Conservation (phyloP, 305 asterid species). For the Fraxinus greggii region DNA sequence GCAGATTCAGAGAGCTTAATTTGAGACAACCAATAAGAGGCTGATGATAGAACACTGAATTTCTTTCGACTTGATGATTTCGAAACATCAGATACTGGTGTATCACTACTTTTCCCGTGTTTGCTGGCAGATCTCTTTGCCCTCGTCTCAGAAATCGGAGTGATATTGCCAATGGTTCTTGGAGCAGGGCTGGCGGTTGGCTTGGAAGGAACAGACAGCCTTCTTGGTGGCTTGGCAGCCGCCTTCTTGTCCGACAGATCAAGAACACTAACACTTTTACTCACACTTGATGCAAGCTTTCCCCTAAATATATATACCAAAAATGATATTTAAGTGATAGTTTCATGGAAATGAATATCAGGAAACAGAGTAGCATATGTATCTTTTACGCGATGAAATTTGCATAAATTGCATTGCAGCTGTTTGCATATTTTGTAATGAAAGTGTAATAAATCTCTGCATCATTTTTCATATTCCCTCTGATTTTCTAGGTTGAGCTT, state of each 20-base stretch:
- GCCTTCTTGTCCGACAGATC: constrained; percentile 69
- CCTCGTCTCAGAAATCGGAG: constrained; percentile 80
- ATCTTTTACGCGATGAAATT: not conserved
- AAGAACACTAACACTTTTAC: constrained; percentile 74
- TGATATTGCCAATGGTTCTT: constrained; percentile 48
- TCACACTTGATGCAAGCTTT: constrained; percentile 50
- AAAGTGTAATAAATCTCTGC: not conserved
- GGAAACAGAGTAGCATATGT: not conserved
- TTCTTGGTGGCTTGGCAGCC: constrained; percentile 78
- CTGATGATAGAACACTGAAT: constrained; percentile 58
- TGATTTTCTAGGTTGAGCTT: not conserved
- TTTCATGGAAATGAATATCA: not conserved
- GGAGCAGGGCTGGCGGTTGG: constrained; percentile 58
- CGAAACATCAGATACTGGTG: constrained; percentile 58
- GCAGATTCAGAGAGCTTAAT: constrained; percentile 84
- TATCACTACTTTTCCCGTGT: constrained; percentile 45
- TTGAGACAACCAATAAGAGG: constrained; percentile 86
- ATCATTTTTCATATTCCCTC: not conserved
- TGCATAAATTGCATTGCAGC: not conserved
- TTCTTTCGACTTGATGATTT: constrained; percentile 56
- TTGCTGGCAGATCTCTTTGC: constrained; percentile 41
- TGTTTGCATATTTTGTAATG: not conserved
- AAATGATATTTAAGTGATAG: not conserved
- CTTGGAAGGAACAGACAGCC: constrained; percentile 79
- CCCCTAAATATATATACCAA: constrained; percentile 41